These are phyloP conservation scores for Verticillium albo-atrum DNA, from an alignment of 2,329 filamentous ascomycete species.

Conservation along the genomic window DNA sequence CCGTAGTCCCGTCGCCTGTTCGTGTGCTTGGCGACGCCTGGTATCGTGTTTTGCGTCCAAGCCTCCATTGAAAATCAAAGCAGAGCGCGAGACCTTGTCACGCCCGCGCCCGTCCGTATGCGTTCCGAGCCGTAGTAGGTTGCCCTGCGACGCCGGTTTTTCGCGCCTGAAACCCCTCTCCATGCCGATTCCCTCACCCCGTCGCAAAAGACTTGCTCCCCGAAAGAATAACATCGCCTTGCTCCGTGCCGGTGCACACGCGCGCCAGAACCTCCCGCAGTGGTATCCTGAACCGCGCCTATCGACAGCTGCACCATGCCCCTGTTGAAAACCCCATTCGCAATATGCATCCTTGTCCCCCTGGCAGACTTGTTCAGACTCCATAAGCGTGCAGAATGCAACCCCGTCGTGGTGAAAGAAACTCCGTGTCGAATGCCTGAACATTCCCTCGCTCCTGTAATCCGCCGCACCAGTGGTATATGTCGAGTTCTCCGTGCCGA, in stretches of 20 bases:
- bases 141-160: background rate
- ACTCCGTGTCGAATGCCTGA: constrained; percentile 12
- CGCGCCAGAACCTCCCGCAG: background rate
- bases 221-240: background rate
- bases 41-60: background rate
- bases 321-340: background rate
- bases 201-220: background rate
- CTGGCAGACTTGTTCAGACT: constrained; percentile 11
- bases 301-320: background rate
- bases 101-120: constrained; percentile 1
- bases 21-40: background rate
- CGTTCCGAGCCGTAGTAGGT: background rate
- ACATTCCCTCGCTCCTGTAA: constrained; percentile 11
- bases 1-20: background rate
- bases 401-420: constrained; percentile 9
- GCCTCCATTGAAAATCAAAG: background rate
- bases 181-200: background rate
- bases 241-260: background rate
- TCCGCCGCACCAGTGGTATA: constrained; percentile 13
- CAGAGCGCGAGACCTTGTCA: background rate
- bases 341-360: constrained; percentile 9
- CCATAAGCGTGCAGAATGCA: constrained; percentile 11
- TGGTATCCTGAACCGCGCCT: constrained; percentile 3
- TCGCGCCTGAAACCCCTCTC: background rate
- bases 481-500: constrained; percentile 12